Evolutionary conservation across 805 yeast species (phyloP), one percentile per base, ranked within the genome.

Genomic region (Kuraishia molischiana): DNA sequence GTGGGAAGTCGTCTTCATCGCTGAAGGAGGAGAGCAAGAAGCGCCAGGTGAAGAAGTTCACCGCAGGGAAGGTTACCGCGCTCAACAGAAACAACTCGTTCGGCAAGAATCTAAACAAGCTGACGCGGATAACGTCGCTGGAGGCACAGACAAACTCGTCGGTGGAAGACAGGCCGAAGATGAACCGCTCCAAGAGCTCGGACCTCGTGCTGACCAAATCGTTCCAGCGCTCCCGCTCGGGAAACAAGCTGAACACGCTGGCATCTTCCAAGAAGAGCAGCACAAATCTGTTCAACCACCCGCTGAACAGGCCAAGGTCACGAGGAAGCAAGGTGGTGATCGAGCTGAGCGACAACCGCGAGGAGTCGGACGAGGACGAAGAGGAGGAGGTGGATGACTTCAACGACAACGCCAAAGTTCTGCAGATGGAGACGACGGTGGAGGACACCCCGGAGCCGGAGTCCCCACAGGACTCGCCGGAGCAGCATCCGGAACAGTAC

Each of bases 341-440:
- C 24, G 54, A 42, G 54, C 59, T 11, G 41, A 53, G 32, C 46
- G 59, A 38, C 44, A 49, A 14, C 31, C 44, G 41, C 19, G 37
- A 47, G 13, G 34, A 39, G 14, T 35, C 22, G 15, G 19, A 33
- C 19, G 26, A n/a, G 19, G 37, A 34, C 11, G 30, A 30, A 5
- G 29, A 60, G 38, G 69, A 63, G 36, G 69, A 63, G 40, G 70
- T 61, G 1, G 70, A 66, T 14, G 51, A 55, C n/a, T 61, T 62
- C 41, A 61, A 65, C 17, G 58, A 61, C 39, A 58, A 59, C 40
- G 65, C 53, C 29, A 48, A 41, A 19, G 58, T 47, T 5, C 41
- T 48, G 6, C 50, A 46, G 3, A 31, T 43, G 10, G 31, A 24
- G 4, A 31, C 13, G 4, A 14, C 14, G 14, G 19, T 24, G 17